phyloP scores from a whole-genome alignment of 495 filamentous ascomycete species.

The Astrothelium macrocarpum region DNA sequence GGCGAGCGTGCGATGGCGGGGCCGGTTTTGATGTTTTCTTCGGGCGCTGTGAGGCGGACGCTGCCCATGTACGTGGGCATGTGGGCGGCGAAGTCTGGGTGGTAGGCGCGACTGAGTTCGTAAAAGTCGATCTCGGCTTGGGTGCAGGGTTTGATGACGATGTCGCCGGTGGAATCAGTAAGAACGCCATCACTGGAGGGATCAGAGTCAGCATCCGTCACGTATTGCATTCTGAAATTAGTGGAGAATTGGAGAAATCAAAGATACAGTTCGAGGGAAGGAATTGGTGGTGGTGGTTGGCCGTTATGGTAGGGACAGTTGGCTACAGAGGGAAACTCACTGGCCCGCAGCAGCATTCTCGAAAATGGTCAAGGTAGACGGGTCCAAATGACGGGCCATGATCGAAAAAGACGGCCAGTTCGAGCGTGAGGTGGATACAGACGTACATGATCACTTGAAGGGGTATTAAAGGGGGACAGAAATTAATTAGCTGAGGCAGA shows the following conservation, averaged over 20 bases:
- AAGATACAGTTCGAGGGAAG: slow-evolving; percentile 1
- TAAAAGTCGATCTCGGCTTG: slow-evolving; percentile 84
- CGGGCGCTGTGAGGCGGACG: slow-evolving; percentile 45
- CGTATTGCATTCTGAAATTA: neutral
- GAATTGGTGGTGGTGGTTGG: neutral
- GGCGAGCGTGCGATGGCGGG: slow-evolving; percentile 11
- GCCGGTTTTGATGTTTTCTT: slow-evolving; percentile 42
- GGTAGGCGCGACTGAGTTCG: slow-evolving; percentile 55
- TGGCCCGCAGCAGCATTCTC: slow-evolving; percentile 86
- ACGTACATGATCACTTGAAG: neutral
- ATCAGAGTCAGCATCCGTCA: neutral
- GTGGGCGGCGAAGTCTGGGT: slow-evolving; percentile 62
- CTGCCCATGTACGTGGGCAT: slow-evolving; percentile 84
- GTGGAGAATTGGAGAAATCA: neutral
- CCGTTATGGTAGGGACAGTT: slow-evolving; percentile 1
- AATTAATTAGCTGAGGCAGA: slow-evolving; percentile 2
- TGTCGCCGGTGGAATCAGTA: slow-evolving; percentile 68
- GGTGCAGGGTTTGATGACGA: slow-evolving; percentile 94
- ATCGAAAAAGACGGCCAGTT: neutral
- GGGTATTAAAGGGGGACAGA: neutral
- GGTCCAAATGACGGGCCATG: slow-evolving; percentile 18
- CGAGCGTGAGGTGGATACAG: neutral
- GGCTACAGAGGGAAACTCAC: slow-evolving; percentile 48
- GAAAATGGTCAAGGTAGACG: slow-evolving; percentile 50
- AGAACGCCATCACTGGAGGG: slow-evolving; percentile 74